Evolutionary conservation across 805 yeast species (phyloP).

Genomic region (Tetrapisispora iriomotensis): DNA sequence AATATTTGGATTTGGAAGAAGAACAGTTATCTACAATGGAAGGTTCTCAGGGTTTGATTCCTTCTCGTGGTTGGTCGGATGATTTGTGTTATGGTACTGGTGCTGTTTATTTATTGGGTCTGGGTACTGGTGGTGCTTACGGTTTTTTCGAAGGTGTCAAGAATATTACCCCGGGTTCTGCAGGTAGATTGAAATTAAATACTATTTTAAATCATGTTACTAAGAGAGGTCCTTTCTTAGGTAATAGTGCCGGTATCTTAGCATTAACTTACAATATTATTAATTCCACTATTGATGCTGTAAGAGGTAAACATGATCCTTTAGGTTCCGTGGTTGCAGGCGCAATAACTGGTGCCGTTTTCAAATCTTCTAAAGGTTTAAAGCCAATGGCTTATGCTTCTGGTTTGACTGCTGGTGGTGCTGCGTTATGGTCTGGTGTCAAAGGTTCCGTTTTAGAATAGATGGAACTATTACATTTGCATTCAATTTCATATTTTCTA

Average conservation of each 20-base stretch:
- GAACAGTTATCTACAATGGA: constrained; percentile 68
- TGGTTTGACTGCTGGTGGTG: constrained; percentile 77
- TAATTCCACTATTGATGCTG: constrained; percentile 65
- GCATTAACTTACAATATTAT: constrained; percentile 82
- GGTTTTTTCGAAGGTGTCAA: constrained; percentile 83
- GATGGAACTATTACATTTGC: background rate
- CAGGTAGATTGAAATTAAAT: constrained; percentile 76
- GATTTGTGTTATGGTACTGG: constrained; percentile 98
- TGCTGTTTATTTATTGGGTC: constrained; percentile 75
- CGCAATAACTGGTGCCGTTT: constrained; percentile 84
- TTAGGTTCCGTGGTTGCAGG: constrained; percentile 80
- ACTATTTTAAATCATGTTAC: constrained; percentile 87
- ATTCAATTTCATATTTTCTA: background rate
- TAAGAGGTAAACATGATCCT: constrained; percentile 86
- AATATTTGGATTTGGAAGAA: constrained; percentile 81
- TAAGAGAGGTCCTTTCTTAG: constrained; percentile 90
- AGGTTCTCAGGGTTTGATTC: constrained; percentile 83
- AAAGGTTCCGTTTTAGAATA: constrained; percentile 34
- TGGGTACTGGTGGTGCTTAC: constrained; percentile 81
- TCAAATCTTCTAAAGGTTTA: constrained; percentile 74
- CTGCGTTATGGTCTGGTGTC: constrained; percentile 86
- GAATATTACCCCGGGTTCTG: constrained; percentile 63
- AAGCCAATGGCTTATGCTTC: constrained; percentile 85
- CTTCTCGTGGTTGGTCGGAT: constrained; percentile 96
- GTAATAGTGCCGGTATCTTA: constrained; percentile 90